phyloP scores from a whole-genome alignment of 352 stramenopile species.

The Pythium rhizo-oryzae region DNA sequence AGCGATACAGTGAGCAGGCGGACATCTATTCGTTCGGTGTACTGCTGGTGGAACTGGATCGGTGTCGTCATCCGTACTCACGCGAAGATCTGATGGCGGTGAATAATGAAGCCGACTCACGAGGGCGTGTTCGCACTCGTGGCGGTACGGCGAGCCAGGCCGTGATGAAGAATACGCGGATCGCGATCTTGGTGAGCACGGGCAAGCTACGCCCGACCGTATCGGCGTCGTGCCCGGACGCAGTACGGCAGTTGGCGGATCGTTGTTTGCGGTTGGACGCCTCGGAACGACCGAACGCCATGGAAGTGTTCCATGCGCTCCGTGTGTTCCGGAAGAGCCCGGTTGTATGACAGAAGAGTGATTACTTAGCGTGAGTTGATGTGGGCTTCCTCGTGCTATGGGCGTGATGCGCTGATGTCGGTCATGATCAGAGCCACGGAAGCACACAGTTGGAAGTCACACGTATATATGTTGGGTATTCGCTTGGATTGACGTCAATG shows the following conservation, averaged over 20 bases:
- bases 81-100: background rate
- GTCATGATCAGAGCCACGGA: no score
- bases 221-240: slow-evolving; percentile 11
- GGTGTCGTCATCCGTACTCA: slow-evolving; percentile 21
- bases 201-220: slow-evolving; percentile 23
- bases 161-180: slow-evolving; percentile 22
- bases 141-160: background rate
- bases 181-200: slow-evolving; percentile 31
- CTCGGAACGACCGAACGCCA: slow-evolving; percentile 1
- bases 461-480: no score
- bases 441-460: no score
- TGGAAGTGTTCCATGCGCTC: background rate
- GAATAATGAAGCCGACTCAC: background rate
- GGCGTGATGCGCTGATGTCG: no score
- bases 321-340: no score
- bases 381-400: no score
- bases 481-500: no score
- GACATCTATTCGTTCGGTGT: slow-evolving; percentile 39
- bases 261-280: slow-evolving; percentile 25
- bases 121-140: background rate
- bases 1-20: slow-evolving; percentile 35
- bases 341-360: no score
- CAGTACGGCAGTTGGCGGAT: slow-evolving; percentile 14
- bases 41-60: slow-evolving; percentile 33
- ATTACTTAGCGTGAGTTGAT: no score